Base-by-base conservation (phyloP, 1,284 basidiomycete species). In the Irpex sp. region DNA sequence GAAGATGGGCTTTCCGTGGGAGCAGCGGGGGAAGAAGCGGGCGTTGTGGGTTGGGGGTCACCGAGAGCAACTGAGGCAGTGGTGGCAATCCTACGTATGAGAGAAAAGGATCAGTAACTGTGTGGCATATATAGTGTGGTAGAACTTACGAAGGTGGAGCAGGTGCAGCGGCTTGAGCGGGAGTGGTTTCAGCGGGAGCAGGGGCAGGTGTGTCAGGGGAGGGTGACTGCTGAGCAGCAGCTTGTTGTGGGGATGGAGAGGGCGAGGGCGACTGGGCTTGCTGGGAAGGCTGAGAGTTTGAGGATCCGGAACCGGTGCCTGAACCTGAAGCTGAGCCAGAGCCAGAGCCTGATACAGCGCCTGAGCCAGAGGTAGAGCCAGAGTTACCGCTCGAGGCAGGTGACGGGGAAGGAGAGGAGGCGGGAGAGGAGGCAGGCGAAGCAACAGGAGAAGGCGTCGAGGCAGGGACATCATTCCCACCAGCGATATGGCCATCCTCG, bases 401-500 rank as follows among this genome's bases (percentile, higher is more conserved):
- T 2, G 36, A 7, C 17, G 36, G 19, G 17, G 57, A 26, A 21
- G 57, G 15, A 6, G 57, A 13, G 5, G 57, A 11, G 5, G 37
- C 13, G 7, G 38, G 11, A 40, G 61, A 26, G 17, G 57, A 13
- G 5, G 55, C 21, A n/a, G 36, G 15, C 38, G 49, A 19, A 5
- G 11, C 2, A 13, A 47, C 38, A 11, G 63, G 15, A 13, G 63
- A 37, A 3, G 57, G 56, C 1, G 60, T 47, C 13, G 49, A 52
- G 8, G 49, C 49, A 9, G 49, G 21, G 9, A 38, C n/a, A 26
- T 44, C 44, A 26, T 34, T 19, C 11, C 17, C 26, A 34, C 21
- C 36, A 38, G 44, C 38, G 26, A 44, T 19, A 31, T 26, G 57
- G 37, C 64, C 62, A 60, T 85, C 82, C 65, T 76, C 72, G 74